Base-by-base conservation (phyloP, 2,329 filamentous ascomycete species). In the Tolypocladium inflatum region DNA sequence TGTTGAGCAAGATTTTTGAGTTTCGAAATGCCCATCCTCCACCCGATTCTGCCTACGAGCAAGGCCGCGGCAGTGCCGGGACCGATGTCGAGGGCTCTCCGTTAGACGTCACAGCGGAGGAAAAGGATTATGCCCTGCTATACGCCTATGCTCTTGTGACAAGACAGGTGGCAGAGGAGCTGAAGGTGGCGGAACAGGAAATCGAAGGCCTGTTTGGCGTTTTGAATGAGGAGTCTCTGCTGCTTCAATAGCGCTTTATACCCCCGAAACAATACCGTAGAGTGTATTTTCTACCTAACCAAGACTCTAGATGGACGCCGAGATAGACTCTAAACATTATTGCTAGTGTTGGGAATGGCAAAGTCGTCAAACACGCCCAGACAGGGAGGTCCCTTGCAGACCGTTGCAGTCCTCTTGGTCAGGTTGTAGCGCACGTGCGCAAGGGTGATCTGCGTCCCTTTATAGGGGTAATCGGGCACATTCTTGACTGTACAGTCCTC, bases 121-220 rank as follows among this genome's bases (percentile, higher is more conserved):
- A 90, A 68, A 80, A 83, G 60, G 92, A 96, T 68, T 96, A 91
- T 70, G 90, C 91, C 61, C 75, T 96, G 63, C 74, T 96, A n/a
- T 96, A 96, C 73, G 90, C 91, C n/a, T 96, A 95, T 74, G 88
- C 81, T 11, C 73, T 86, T 39, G 81, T 86, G 48, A 86, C 83
- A 1, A 80, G 81, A 38, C 82, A 85, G 68, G 77, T 86, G 15
- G 81, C 81, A 4, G 80, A 84, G 58, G 83, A 85, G 69, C 73
- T 86, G n/a, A 75, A 77, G 65, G 73, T 76, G 15, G 78, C 84
- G 26, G 78, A 82, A 61, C 76, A 73, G 63, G 82, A 85, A 66
- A 75, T 86, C 43, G 82, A 85, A 67, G 74, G 73, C 1, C 66
- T 86, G 30, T 85, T 83, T 71, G 83, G 83, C 2, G 74, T 82